phyloP scores from a whole-genome alignment of 2,329 filamentous ascomycete genomes.

The Aspergillus awamori region DNA sequence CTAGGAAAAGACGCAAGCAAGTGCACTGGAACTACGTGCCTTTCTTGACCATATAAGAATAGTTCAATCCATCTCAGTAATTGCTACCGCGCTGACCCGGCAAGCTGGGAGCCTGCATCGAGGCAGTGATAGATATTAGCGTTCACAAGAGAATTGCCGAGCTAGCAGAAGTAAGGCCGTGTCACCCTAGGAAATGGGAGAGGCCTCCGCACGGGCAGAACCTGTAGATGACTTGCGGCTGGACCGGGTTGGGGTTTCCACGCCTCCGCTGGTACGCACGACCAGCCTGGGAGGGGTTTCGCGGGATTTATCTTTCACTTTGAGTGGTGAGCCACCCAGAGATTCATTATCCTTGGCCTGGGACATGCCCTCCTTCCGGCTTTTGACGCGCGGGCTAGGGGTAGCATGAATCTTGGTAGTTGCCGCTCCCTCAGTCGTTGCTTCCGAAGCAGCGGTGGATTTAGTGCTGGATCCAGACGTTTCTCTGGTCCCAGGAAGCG shows the following conservation, averaged over 20 bases:
- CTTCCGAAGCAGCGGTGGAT: conserved; percentile 25
- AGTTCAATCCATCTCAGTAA: conserved; percentile 22
- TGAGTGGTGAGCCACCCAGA: conserved; percentile 20
- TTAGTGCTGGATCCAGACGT: conserved; percentile 36
- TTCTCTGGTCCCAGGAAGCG: conserved; percentile 33
- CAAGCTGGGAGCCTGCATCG: conserved; percentile 18
- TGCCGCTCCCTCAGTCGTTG: conserved; percentile 22
- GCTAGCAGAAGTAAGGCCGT: conserved; percentile 20
- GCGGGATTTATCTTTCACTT: conserved; percentile 23
- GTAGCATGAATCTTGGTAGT: conserved; percentile 33
- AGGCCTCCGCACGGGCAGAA: conserved; percentile 22
- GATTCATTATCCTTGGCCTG: conserved; percentile 27
- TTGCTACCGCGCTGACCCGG: conserved; percentile 8
- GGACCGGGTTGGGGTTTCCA: conserved; percentile 27
- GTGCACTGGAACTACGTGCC: neutral
- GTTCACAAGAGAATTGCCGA: conserved; percentile 23
- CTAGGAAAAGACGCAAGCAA: neutral
- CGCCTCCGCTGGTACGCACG: conserved; percentile 24
- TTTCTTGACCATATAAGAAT: conserved; percentile 14
- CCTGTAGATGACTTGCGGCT: conserved; percentile 28
- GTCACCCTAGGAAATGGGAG: conserved; percentile 22
- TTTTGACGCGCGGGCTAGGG: conserved; percentile 35
- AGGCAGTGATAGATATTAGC: conserved; percentile 24
- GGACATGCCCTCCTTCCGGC: conserved; percentile 37
- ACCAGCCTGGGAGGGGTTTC: conserved; percentile 23